phyloP scores from a whole-genome alignment of 805 yeast species.

The Candida chilensis region DNA sequence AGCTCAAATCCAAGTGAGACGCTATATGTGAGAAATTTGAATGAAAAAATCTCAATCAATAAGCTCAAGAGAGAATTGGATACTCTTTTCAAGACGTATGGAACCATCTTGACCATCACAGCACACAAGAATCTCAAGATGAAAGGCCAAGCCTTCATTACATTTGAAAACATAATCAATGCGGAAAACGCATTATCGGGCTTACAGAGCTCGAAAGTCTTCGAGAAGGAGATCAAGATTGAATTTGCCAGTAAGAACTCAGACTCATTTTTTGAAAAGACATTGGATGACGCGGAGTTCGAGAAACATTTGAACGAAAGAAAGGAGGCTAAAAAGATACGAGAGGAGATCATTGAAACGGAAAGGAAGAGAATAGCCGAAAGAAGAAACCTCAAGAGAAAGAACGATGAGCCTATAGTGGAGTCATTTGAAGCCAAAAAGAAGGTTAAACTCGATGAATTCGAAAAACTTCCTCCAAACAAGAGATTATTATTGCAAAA shows the following conservation, averaged over 20 bases:
- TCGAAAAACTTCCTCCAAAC: constrained; percentile 49
- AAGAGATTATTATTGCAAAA: constrained; percentile 60
- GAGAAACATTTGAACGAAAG: constrained; percentile 12
- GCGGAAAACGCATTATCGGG: constrained; percentile 38
- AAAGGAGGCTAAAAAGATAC: constrained; percentile 6
- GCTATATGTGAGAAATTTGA: constrained; percentile 63
- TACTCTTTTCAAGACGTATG: constrained; percentile 32
- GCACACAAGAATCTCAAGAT: constrained; percentile 54
- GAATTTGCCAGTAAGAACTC: constrained; percentile 32
- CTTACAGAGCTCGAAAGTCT: constrained; percentile 29
- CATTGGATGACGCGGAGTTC: constrained; percentile 9
- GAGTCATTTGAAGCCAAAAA: constrained; percentile 9
- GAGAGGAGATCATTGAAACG: constrained; percentile 1
- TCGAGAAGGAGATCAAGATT: constrained; percentile 39
- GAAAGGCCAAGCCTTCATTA: constrained; percentile 80
- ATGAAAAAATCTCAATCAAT: constrained; percentile 54
- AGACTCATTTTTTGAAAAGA: constrained; percentile 18
- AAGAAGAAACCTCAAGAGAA: constrained; percentile 7
- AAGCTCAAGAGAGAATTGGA: constrained; percentile 35
- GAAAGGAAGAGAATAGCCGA: constrained; percentile 9
- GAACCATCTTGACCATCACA: constrained; percentile 38
- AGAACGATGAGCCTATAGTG: constrained; percentile 7
- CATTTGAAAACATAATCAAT: constrained; percentile 30
- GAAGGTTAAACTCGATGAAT: constrained; percentile 5
- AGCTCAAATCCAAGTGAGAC: no score